phyloP scores from a whole-genome alignment of 2,329 filamentous ascomycete species.

The Lachnellula occidentalis region DNA sequence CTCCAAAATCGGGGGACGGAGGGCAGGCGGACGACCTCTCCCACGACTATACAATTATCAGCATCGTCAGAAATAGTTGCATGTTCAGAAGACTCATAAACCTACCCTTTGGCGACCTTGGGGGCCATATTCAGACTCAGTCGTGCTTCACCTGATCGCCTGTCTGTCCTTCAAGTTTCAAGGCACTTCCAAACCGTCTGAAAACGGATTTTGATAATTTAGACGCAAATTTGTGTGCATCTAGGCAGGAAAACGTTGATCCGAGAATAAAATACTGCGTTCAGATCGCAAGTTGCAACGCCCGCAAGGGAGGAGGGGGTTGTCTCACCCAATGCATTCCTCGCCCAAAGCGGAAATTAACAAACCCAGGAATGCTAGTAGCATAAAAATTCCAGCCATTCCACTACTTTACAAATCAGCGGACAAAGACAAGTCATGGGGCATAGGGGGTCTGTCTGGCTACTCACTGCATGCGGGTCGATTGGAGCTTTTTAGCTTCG shows the following conservation, averaged over 20 bases:
- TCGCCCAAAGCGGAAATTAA: conserved; percentile 5
- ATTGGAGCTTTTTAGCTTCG: neutral
- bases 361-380: conserved; percentile 5
- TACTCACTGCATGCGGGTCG: too few species aligned
- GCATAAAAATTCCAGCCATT: neutral
- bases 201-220: neutral
- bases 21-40: too few species aligned
- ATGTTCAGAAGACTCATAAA: too few species aligned
- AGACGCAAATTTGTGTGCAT: neutral
- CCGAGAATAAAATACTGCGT: neutral
- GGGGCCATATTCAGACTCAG: neutral
- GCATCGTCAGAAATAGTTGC: too few species aligned
- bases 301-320: conserved; percentile 1
- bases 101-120: too few species aligned
- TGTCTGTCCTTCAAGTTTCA: neutral
- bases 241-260: neutral
- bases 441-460: too few species aligned
- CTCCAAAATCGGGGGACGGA: too few species aligned
- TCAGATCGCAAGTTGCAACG: neutral
- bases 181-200: neutral
- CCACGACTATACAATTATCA: too few species aligned
- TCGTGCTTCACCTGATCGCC: neutral
- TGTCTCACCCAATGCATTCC: conserved; percentile 5
- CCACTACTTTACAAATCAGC: neutral
- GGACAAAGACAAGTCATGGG: too few species aligned